Evolutionary conservation across 805 yeast genomes (phyloP).

Genomic region (Teunomyces tritomae): DNA sequence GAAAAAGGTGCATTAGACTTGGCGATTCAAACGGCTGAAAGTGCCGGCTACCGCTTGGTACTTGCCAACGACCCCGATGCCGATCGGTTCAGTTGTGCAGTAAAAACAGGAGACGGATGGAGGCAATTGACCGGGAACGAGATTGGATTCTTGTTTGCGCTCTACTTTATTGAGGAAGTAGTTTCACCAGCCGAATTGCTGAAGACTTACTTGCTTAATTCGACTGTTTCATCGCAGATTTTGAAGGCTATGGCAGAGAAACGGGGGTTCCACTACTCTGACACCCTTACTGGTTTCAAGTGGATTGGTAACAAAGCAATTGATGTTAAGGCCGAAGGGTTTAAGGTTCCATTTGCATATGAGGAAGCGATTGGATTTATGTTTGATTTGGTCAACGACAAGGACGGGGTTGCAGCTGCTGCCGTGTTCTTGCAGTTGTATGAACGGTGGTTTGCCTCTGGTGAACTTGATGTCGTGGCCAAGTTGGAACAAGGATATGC

Average conservation of each 20-base stretch:
- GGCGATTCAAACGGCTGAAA: slow-evolving; percentile 64
- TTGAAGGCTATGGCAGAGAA: slow-evolving; percentile 62
- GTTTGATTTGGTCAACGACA: slow-evolving; percentile 82
- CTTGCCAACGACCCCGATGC: slow-evolving; percentile 97
- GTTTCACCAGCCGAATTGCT: slow-evolving; percentile 20
- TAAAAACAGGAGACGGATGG: slow-evolving; percentile 53
- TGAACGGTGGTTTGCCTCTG: slow-evolving; percentile 43
- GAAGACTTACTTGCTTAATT: slow-evolving; percentile 62
- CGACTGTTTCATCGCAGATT: slow-evolving; percentile 91
- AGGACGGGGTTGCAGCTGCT: slow-evolving; percentile 88
- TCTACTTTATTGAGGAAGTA: slow-evolving; percentile 46
- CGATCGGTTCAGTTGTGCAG: slow-evolving; percentile 84
- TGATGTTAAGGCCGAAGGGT: slow-evolving; percentile 63
- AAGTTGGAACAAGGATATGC: slow-evolving; percentile 57
- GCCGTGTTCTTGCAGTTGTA: slow-evolving; percentile 71
- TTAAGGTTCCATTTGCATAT: slow-evolving; percentile 77
- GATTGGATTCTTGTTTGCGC: slow-evolving; percentile 81
- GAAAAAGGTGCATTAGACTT: slow-evolving; percentile 85
- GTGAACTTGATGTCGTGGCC: slow-evolving; percentile 41
- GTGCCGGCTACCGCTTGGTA: slow-evolving; percentile 49
- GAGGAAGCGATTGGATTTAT: slow-evolving; percentile 97
- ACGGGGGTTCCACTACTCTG: slow-evolving; percentile 62
- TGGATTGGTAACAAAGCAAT: slow-evolving; percentile 94
- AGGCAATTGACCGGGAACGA: slow-evolving; percentile 87
- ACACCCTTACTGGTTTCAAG: slow-evolving; percentile 93